Base-by-base conservation (phyloP, 176 grass and related monocot species). In the Chrysopogon serrulatus region DNA sequence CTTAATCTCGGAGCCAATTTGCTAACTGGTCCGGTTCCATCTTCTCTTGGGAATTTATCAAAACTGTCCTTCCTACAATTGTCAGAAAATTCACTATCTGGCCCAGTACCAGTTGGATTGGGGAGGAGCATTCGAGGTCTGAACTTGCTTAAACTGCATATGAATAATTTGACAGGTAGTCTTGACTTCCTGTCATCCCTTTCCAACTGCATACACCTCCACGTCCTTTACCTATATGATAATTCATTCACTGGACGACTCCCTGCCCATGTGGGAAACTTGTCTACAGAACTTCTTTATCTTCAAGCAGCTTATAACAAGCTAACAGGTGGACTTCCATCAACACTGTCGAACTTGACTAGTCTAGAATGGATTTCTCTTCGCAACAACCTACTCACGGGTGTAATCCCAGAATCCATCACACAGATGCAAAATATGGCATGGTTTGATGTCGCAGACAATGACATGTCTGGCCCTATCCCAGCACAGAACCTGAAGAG, bases 331-430 rank as follows among this genome's bases (percentile, higher is more conserved):
- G 18, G 12, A 6, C 26, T 83, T 24, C 80, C 80, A 45, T 41
- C 68, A 33, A 18, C 53, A 32, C 5, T 83, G 1, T 73, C 68
- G 73, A 82, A 83, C 42, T 42, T 83, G 16, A 83, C 37, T 27
- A 43, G 13, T 6, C 68, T 83, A 4, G 1, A 0, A 1, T 1
- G 0, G 10, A 6, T 62, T 15, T 1, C 8, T 2, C 30, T 83
- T 44, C 1, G 24, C 0, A 33, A 45, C 40, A 83, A 83, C 68
- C 36, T 24, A 34, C 27, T 83, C 6, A 73, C 18, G 0, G 41
- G 30, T 5, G 39, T 1, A 40, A 40, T 40, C 39, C 39, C 4
- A 40, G 39, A 40, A 8, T 40, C 39, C 9, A 4, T 40, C 39
- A 49, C 45, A 49, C 1, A 1, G 45, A 17, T 49, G 5, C 45